These are phyloP conservation scores for Stephania japonica DNA, from an alignment of 164 flowering plant species.

Conservation along the genomic window DNA sequence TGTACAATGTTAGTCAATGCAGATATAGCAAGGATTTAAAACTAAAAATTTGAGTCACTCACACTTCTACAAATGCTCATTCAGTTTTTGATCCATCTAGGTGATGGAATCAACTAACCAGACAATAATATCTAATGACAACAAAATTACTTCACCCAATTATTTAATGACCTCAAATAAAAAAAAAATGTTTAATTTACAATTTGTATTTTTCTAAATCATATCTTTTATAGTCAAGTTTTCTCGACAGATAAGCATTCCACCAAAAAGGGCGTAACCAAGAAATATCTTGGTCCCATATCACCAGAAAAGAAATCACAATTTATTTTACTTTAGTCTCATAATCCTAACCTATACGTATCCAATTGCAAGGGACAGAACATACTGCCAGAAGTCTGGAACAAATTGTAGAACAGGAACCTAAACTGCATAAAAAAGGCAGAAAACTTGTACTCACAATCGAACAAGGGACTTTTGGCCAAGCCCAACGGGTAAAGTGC, in stretches of 20 bases:
- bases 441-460: constrained; percentile 50
- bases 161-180: neutral
- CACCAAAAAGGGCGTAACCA: too few relatives aligned
- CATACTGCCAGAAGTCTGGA: neutral
- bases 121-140: neutral
- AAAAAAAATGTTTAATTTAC: neutral
- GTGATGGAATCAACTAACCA: neutral
- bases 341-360: neutral
- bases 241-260: too few relatives aligned
- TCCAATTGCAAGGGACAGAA: neutral
- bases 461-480: constrained; percentile 66
- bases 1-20: too few relatives aligned
- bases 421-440: neutral
- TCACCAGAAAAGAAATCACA: too few relatives aligned
- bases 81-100: neutral
- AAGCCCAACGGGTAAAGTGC: constrained; percentile 68
- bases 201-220: neutral
- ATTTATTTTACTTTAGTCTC: too few relatives aligned
- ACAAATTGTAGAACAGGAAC: neutral
- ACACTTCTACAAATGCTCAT: neutral
- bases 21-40: too few relatives aligned
- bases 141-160: neutral
- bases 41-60: too few relatives aligned
- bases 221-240: too few relatives aligned
- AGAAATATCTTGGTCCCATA: too few relatives aligned